phyloP scores from a whole-genome alignment of 2,329 filamentous ascomycete genomes.

The Leptosphaerulina australis region DNA sequence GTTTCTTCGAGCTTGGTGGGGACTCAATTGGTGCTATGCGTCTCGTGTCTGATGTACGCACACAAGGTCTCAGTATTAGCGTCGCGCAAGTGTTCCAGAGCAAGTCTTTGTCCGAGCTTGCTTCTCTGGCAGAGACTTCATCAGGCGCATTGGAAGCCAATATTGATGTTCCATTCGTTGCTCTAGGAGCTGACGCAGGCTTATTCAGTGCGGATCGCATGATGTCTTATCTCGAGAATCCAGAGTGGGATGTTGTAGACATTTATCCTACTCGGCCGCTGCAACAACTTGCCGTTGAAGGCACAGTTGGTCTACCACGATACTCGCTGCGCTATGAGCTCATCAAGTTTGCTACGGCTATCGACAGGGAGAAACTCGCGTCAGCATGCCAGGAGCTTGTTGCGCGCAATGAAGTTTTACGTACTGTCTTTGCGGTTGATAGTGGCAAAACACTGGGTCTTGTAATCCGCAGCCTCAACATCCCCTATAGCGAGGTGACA shows the following conservation, averaged over 20 bases:
- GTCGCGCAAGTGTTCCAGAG: conserved; percentile 54
- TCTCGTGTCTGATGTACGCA: conserved; percentile 50
- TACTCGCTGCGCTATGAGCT: conserved; percentile 69
- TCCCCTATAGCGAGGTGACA: conserved; percentile 52
- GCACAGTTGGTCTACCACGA: conserved; percentile 63
- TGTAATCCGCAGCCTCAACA: conserved; percentile 61
- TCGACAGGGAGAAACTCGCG: conserved; percentile 59
- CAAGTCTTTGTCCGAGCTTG: conserved; percentile 49
- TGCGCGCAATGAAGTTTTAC: conserved; percentile 66
- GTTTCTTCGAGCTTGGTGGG: conserved; percentile 56
- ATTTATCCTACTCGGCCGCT: conserved; percentile 65
- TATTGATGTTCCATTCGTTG: conserved; percentile 57
- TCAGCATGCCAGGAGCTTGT: conserved; percentile 63
- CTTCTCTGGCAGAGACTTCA: conserved; percentile 40
- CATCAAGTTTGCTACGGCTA: conserved; percentile 62
- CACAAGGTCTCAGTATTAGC: conserved; percentile 46
- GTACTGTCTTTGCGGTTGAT: conserved; percentile 66
- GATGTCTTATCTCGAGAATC: conserved; percentile 58
- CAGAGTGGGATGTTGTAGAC: conserved; percentile 60
- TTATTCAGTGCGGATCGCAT: conserved; percentile 58
- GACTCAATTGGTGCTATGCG: conserved; percentile 56
- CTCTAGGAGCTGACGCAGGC: conserved; percentile 53
- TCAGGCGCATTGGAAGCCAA: conserved; percentile 23
- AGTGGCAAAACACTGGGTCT: conserved; percentile 61
- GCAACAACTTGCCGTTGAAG: conserved; percentile 65